These are phyloP conservation scores for rapeseed (Brassica napus) DNA, from an alignment of 345 rosid species.

Conservation along the genomic window Da-Ae NC_063439.1:8855501-8856000, in stretches of 20 bases:
- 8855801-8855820: slow-evolving; percentile 27
- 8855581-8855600: not conserved
- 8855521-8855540: slow-evolving; percentile 6
- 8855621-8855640: not conserved
- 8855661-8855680: not conserved
- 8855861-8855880: slow-evolving; percentile 4
- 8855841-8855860: slow-evolving; percentile 7
- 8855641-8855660: not conserved
- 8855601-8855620: not conserved
- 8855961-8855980: slow-evolving; percentile 22
- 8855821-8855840: slow-evolving; percentile 17
- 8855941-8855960: slow-evolving; percentile 37
- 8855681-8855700: not conserved
- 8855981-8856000: not conserved
- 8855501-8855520: not conserved
- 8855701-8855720: not conserved
- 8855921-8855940: slow-evolving; percentile 31
- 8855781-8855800: slow-evolving; percentile 15
- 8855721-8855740: not conserved
- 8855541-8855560: not conserved
- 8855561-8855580: not conserved
- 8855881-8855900: not conserved
- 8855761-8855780: slow-evolving; percentile 31
- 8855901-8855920: slow-evolving; percentile 29
- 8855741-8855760: not conserved